Base-by-base conservation (phyloP, 83 land plant species). In the Picea abies region DNA sequence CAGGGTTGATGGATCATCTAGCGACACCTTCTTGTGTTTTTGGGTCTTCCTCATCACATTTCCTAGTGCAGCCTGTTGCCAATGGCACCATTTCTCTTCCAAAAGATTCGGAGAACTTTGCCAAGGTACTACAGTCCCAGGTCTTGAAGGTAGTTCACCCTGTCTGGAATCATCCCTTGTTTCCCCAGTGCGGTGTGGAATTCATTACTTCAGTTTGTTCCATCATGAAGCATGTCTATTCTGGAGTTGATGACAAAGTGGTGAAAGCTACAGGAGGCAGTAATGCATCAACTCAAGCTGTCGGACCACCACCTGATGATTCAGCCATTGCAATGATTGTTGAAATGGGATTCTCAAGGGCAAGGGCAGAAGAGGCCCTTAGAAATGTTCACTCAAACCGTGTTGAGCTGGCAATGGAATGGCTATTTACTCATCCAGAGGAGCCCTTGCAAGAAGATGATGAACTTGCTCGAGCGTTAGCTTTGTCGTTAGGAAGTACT, bases 101-200 rank as follows among this genome's bases (percentile, higher is more conserved):
- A 39, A 91, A 89, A 65, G 99, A 98, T 84, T 91, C 96, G 14
- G 99, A 98, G 70, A 81, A 89, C 29, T 96, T 98, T 87, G 94
- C 95, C 23, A 94, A 90, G 84, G 84, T 87, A 25, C 90, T 98
- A 25, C 99, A 98, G 80, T 90, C 96, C 60, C 96, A 93, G 91
- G 98, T 94, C 22, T 80, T 98, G 81, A 93, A 93, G 80, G 96
- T 88, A 11, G 91, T 98, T 72, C 90, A 93, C 77, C 99, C 99
- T 77, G 87, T 98, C 72, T 98, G 99, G 99, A 89, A 90, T 79
- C 97, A 98, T 83, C 89, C 96, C 32, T 90, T 85, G 35, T 96
- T 98, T 89, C 66, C 93, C 37, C 93, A 93, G 25, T 96, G 98
- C 88, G 90, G 86, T 85, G 83, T 88, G 82, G 89, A 86, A 78